Evolutionary conservation across 2,329 filamentous ascomycete species (phyloP).

Genomic region (Pseudogymnoascus sp.): DNA sequence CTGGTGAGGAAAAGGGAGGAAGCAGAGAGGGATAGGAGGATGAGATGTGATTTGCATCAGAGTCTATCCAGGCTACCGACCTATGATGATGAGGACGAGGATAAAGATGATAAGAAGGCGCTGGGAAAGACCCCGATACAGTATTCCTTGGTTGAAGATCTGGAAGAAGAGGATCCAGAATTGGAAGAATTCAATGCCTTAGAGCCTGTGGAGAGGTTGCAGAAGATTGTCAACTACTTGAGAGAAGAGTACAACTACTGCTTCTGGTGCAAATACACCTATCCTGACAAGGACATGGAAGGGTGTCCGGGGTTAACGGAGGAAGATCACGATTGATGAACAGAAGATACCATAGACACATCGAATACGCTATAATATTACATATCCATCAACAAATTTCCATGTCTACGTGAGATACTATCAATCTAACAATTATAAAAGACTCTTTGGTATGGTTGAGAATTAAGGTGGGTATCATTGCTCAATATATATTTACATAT

Average conservation of each 20-base stretch:
- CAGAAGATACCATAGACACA: background rate
- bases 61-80: constrained; percentile 54
- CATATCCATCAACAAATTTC: background rate
- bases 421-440: background rate
- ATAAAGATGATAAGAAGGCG: constrained; percentile 62
- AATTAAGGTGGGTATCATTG: constrained; percentile 6
- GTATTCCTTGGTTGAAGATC: constrained; percentile 54
- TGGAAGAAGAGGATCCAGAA: constrained; percentile 73
- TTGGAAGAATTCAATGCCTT: constrained; percentile 70
- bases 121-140: constrained; percentile 48
- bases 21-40: constrained; percentile 56
- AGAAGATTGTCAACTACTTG: constrained; percentile 58
- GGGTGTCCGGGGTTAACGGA: constrained; percentile 83
- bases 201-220: constrained; percentile 56
- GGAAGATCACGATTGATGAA: constrained; percentile 59
- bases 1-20: constrained; percentile 62
- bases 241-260: constrained; percentile 71
- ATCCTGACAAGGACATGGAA: constrained; percentile 66
- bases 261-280: constrained; percentile 90
- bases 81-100: constrained; percentile 60
- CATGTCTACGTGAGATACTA: background rate
- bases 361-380: background rate
- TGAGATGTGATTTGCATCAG: constrained; percentile 58
- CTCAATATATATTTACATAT: background rate
- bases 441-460: background rate